Percentiles rank a stretch among this genome's conserved stretches.
phyloP scores from a whole-genome alignment of 2,329 filamentous ascomycete genomes.

The Tympanopsis confertula region DNA sequence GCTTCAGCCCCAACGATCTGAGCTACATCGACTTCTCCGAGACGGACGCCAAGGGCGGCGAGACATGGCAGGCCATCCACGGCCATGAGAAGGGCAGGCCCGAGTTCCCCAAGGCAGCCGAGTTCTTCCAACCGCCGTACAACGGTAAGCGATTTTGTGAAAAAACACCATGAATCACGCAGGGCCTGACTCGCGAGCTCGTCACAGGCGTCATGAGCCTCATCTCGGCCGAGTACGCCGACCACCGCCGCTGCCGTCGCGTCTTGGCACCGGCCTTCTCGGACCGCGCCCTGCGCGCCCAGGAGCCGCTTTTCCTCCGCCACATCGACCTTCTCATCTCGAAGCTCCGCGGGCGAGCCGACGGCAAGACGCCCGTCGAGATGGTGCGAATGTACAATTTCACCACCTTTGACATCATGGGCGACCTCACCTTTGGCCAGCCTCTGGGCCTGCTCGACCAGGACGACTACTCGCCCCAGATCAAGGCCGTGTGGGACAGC shows the following conservation, averaged over 20 bases:
- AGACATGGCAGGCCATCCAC: not conserved
- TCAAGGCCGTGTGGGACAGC: not conserved
- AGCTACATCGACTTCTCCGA: not conserved
- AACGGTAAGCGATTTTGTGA: too few relatives aligned
- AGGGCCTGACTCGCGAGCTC: not conserved
- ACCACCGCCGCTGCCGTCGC: not conserved
- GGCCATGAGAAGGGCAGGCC: not conserved
- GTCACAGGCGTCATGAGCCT: not conserved
- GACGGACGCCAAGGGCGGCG: not conserved
- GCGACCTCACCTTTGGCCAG: slow-evolving; percentile 26
- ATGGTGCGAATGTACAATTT: slow-evolving; percentile 17
- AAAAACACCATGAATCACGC: too few relatives aligned
- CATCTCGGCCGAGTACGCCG: not conserved
- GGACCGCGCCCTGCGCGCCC: not conserved
- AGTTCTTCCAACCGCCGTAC: not conserved
- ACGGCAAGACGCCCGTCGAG: not conserved
- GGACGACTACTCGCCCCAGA: slow-evolving; percentile 8
- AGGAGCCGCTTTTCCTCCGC: not conserved
- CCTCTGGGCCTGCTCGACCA: slow-evolving; percentile 15
- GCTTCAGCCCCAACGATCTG: not conserved
- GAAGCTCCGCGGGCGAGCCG: not conserved
- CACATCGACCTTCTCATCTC: not conserved
- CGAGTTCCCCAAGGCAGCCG: not conserved
- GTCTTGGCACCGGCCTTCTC: not conserved
- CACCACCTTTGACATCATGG: slow-evolving; percentile 19